A percentile compares a stretch with the other conserved stretches of the same genome.
phyloP scores from a whole-genome alignment of 75 land plant genomes.

The Sequoia sempervirens region DNA sequence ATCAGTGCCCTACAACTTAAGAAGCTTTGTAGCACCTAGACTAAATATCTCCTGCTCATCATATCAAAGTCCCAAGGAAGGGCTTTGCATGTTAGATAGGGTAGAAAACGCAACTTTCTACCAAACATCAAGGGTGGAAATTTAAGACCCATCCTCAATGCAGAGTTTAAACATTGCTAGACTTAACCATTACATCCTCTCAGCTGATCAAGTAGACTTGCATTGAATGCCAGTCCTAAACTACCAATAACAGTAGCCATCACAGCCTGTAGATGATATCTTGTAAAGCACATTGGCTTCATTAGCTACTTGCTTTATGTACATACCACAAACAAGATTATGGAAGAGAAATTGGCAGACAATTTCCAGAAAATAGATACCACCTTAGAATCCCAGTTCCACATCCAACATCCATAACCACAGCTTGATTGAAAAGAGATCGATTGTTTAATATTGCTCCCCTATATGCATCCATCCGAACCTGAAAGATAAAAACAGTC shows the following conservation, averaged over 20 bases:
- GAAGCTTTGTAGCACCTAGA: neutral
- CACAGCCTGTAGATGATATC: neutral
- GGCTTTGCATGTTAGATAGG: neutral
- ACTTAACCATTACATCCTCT: neutral
- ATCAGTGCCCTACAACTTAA: neutral
- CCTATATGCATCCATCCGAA: slow-evolving; percentile 84
- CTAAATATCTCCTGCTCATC: neutral
- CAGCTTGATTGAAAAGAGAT: slow-evolving; percentile 62
- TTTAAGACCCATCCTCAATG: neutral
- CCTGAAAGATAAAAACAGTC: slow-evolving; percentile 37
- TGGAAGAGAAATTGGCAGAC: neutral
- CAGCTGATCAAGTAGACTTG: neutral
- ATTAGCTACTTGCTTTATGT: neutral
- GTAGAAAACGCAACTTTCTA: neutral
- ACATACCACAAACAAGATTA: neutral
- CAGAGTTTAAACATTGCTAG: neutral
- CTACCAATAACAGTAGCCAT: neutral
- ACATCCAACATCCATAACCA: slow-evolving; percentile 98
- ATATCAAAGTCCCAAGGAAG: neutral
- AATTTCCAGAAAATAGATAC: neutral
- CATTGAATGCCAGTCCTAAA: neutral
- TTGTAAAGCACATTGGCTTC: neutral
- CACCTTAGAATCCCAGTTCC: slow-evolving; percentile 98
- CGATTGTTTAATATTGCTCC: slow-evolving; percentile 74
- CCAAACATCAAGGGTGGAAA: neutral